These are phyloP conservation scores for Corrigiola litoralis DNA, from an alignment of 179 eudicot genomes.

Conservation along the genomic window DNA sequence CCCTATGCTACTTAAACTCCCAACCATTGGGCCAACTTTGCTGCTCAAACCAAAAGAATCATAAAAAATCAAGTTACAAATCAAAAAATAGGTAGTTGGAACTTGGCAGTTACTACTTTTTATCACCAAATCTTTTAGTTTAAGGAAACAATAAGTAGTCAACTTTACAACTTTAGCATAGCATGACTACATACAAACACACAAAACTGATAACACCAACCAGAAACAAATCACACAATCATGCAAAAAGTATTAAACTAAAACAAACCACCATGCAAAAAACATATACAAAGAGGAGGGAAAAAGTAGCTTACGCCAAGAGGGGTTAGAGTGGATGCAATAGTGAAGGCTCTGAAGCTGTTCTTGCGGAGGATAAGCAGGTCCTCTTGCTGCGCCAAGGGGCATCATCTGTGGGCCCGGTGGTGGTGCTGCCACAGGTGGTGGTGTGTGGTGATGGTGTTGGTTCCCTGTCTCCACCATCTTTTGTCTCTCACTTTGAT, in stretches of 20 bases:
- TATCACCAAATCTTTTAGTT: no score
- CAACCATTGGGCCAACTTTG: no score
- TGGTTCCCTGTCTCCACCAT: slow-evolving; percentile 64
- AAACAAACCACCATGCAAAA: neutral
- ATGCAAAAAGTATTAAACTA: neutral
- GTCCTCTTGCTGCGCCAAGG: slow-evolving; percentile 71
- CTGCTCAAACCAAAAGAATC: no score
- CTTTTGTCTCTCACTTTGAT: neutral
- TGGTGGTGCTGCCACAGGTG: slow-evolving; percentile 32
- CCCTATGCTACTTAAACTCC: no score
- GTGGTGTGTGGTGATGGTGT: slow-evolving; percentile 35
- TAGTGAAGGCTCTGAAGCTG: slow-evolving; percentile 68
- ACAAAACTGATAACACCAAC: neutral
- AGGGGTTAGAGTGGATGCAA: slow-evolving; percentile 96
- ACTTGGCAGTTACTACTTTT: no score
- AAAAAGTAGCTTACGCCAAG: slow-evolving; percentile 62
- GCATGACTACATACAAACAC: neutral
- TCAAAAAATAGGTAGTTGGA: no score
- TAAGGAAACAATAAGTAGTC: neutral
- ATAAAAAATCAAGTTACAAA: no score
- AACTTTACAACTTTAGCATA: neutral
- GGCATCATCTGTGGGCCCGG: slow-evolving; percentile 37
- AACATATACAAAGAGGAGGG: neutral
- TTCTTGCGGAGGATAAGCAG: slow-evolving; percentile 63
- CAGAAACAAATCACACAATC: neutral